Percentiles rank a stretch among this genome's conserved stretches.
Evolutionary conservation across 345 rosid genomes (phyloP).

Genomic region (Salix suchowensis): DNA sequence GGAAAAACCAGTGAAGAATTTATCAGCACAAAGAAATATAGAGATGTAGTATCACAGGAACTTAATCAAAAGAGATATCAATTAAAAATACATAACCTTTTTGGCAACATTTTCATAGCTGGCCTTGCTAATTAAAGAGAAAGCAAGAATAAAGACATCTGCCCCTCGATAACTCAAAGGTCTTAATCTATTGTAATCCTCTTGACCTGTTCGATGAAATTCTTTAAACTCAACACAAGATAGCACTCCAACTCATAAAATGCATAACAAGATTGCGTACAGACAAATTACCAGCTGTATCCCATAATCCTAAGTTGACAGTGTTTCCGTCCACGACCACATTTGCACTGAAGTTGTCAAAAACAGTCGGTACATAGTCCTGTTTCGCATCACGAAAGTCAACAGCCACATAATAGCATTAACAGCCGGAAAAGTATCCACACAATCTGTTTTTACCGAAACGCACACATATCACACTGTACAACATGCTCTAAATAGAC

Average conservation of each 20-base stretch:
- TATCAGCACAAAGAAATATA: constrained; percentile 5
- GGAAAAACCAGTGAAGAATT: constrained; percentile 2
- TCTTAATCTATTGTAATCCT: constrained; percentile 89
- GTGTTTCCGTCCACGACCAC: constrained; percentile 85
- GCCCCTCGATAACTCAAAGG: constrained; percentile 95
- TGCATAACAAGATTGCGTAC: not conserved
- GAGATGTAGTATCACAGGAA: not conserved
- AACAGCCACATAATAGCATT: not conserved
- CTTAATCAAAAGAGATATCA: not conserved
- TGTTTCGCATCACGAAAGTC: constrained; percentile 32
- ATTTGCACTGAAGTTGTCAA: constrained; percentile 96
- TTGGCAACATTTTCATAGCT: constrained; percentile 95
- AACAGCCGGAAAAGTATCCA: not conserved
- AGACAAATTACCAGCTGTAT: constrained; percentile 73
- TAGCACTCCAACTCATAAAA: not conserved
- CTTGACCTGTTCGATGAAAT: constrained; percentile 56
- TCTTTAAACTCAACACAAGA: not conserved
- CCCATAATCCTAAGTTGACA: constrained; percentile 93
- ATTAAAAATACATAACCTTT: constrained; percentile 45
- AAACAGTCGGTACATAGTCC: constrained; percentile 94
- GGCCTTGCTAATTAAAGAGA: constrained; percentile 97
- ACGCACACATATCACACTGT: not conserved
- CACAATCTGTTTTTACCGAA: not conserved
- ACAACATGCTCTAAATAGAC: not conserved
- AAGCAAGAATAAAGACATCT: constrained; percentile 90